phyloP scores from a whole-genome alignment of 2,329 filamentous ascomycete species.

The Septoria petroselini region DNA sequence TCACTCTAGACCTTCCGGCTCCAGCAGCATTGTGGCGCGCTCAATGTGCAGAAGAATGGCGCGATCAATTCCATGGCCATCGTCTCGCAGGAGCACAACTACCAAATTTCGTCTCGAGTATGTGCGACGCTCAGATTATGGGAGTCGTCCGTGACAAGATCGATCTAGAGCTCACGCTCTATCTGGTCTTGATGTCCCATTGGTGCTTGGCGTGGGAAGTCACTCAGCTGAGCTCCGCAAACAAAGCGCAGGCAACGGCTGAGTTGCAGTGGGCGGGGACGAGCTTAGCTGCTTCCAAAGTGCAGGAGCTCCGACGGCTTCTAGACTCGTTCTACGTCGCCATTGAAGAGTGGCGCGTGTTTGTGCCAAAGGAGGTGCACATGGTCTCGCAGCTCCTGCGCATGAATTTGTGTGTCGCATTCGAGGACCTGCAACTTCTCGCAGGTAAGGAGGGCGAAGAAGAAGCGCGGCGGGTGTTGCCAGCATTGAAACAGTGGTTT shows the following conservation, averaged over 20 bases:
- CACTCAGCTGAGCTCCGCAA: constrained; percentile 25
- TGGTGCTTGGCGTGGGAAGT: constrained; percentile 24
- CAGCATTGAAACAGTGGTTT: constrained; percentile 25
- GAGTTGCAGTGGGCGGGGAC: constrained; percentile 23
- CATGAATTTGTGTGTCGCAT: constrained; percentile 26
- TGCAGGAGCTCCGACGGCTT: constrained; percentile 18
- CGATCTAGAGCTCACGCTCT: constrained; percentile 23
- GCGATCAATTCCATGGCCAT: constrained; percentile 21
- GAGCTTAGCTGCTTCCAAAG: constrained; percentile 23
- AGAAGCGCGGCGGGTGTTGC: constrained; percentile 23
- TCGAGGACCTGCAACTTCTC: constrained; percentile 26
- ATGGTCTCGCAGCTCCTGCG: constrained; percentile 25
- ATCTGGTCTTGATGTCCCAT: constrained; percentile 23
- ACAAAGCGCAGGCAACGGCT: constrained; percentile 22
- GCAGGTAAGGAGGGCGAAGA: constrained; percentile 27
- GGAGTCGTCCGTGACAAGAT: constrained; percentile 15
- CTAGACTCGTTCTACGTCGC: constrained; percentile 24
- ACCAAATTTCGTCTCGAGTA: constrained; percentile 21
- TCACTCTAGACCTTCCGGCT: constrained; percentile 24
- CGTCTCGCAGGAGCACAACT: constrained; percentile 12
- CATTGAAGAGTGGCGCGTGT: constrained; percentile 23
- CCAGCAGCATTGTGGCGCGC: constrained; percentile 22
- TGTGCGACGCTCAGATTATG: constrained; percentile 21
- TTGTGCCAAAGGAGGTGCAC: constrained; percentile 25
- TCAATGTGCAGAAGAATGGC: constrained; percentile 21